Evolutionary conservation across 129 eudicot species (phyloP), one percentile per base, ranked within the genome.

Genomic region (Gnaphalium uliginosum): DNA sequence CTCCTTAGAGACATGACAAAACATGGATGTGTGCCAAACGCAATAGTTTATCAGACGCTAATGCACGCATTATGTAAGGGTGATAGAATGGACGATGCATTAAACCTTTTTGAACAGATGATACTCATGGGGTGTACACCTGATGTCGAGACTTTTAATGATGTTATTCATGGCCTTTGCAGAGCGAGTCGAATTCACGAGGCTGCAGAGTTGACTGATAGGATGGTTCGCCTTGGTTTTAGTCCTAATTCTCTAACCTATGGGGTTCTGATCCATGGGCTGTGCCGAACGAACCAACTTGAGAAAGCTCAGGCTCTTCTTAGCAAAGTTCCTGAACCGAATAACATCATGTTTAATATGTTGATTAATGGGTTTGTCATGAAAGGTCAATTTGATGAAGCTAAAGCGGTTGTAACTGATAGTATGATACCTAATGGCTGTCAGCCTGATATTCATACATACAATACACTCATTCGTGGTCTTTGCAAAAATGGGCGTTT

Each of bases 1-100:
- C 91, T 95, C 32, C 79, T 95, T 13, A 81, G 95, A 81, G 96
- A 87, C 80, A 95, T 95, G 99, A 91, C 92, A 9, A 95, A 85
- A 67, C 82, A 95, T 50, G 97, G 97, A 41, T 95, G 97, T 83
- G 97, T 87, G 6, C 94, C 99, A 3, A 95, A 95, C 75, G 77
- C 97, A 15, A 58, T 84, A 22, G 82, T 95, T 73, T 95, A 95
- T 69, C 94, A 95, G 81, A 95, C 96, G 5, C 85, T 95, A 39
- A 87, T 95, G 76, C 95, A 89, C 60, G 77, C 97, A 1, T 84
- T 91, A 24, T 87, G 85, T 57, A 82, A 75, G 81, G 71, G 74
- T 56, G 82, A 76, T 61, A 81, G 97, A 79, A 81, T 95, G 13
- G 81, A 91, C 74, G 97, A 95, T 0, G 92, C 88, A 0, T 64